phyloP scores from a whole-genome alignment of 2,329 filamentous ascomycete species.

The Aspergillus cejpii region DNA sequence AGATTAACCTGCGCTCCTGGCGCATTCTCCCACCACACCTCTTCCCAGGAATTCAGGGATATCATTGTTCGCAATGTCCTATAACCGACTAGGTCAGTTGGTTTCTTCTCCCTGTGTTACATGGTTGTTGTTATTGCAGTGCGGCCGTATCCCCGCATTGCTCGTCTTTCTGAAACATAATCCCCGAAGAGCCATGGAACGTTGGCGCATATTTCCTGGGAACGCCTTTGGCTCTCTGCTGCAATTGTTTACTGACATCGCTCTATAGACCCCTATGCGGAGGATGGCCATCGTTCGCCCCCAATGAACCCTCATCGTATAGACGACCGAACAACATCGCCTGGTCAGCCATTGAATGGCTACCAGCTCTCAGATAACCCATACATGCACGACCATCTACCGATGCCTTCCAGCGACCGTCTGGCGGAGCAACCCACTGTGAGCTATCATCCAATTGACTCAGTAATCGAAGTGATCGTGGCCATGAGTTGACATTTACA shows the following conservation, averaged over 20 bases:
- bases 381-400: constrained; percentile 57
- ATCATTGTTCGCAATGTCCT: constrained; percentile 46
- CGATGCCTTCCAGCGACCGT: constrained; percentile 67
- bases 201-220: background rate
- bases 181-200: constrained; percentile 4
- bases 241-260: constrained; percentile 17
- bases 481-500: constrained; percentile 7
- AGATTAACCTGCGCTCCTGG: constrained; percentile 19
- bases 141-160: background rate
- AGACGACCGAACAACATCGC: constrained; percentile 62
- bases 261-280: constrained; percentile 36
- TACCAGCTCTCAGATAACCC: constrained; percentile 79
- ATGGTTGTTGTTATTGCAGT: background rate
- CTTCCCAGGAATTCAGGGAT: constrained; percentile 18
- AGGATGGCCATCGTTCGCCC: constrained; percentile 39
- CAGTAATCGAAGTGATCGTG: background rate
- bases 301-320: constrained; percentile 50
- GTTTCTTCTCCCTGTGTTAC: background rate
- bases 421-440: constrained; percentile 80
- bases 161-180: background rate
- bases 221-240: too few species aligned
- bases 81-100: constrained; percentile 65
- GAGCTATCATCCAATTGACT: constrained; percentile 31
- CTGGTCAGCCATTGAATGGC: constrained; percentile 64
- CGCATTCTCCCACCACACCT: constrained; percentile 24